phyloP scores from a whole-genome alignment of 352 stramenopile species.

The Elongisporangium senticosum region DNA sequence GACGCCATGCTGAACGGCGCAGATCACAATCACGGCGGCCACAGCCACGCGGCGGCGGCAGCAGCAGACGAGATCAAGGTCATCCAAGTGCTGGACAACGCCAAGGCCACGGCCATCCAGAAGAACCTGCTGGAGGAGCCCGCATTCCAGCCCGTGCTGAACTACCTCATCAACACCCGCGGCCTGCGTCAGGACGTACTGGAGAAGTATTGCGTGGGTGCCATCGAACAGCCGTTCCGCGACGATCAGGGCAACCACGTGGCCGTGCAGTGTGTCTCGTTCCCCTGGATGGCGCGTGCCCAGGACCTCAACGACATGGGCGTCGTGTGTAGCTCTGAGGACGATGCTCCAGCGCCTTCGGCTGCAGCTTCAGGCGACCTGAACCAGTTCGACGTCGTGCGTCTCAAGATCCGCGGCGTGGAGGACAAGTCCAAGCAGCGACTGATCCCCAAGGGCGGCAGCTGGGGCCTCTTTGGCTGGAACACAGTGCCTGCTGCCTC shows the following conservation, averaged over 20 bases:
- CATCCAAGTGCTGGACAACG: constrained; percentile 77
- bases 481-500: constrained; percentile 91
- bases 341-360: not conserved
- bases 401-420: constrained; percentile 81
- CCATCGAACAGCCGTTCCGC: constrained; percentile 84
- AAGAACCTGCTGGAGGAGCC: constrained; percentile 69
- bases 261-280: constrained; percentile 88
- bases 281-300: constrained; percentile 93
- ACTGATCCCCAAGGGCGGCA: constrained; percentile 88
- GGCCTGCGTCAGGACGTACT: constrained; percentile 68
- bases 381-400: constrained; percentile 74
- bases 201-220: constrained; percentile 86
- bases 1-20: constrained; percentile 27
- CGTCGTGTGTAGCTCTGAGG: constrained; percentile 32
- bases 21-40: not conserved
- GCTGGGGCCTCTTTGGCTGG: constrained; percentile 98
- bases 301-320: constrained; percentile 84
- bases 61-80: constrained; percentile 42
- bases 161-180: constrained; percentile 68
- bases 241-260: constrained; percentile 48
- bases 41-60: not conserved
- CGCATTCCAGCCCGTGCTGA: constrained; percentile 52
- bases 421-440: constrained; percentile 86
- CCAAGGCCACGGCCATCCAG: constrained; percentile 80
- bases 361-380: constrained; percentile 33